phyloP scores from a whole-genome alignment of 192 early-diverging fungal genomes.

The Chytriomyces sp. region DNA sequence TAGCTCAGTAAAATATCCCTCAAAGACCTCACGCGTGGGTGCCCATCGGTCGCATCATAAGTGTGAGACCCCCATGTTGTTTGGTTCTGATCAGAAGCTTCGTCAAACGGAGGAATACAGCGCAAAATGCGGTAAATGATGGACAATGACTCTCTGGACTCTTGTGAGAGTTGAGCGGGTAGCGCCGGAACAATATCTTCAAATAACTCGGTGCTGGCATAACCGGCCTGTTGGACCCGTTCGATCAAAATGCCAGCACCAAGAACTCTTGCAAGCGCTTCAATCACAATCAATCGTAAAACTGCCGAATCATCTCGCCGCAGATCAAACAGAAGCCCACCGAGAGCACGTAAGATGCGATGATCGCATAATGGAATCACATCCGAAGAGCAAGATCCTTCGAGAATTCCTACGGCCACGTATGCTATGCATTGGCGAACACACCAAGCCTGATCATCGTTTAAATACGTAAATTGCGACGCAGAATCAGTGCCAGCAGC shows the following conservation, averaged over 20 bases:
- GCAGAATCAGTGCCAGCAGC: neutral
- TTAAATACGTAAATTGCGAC: neutral
- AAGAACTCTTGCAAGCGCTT: conserved; percentile 18
- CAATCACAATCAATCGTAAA: conserved; percentile 10
- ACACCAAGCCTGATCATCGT: neutral
- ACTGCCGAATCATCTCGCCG: conserved; percentile 2
- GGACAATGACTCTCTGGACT: neutral
- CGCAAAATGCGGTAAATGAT: conserved; percentile 19
- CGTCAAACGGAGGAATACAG: conserved; percentile 9
- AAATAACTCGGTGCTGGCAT: neutral
- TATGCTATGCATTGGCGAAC: neutral
- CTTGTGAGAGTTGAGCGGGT: neutral
- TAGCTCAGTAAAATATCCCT: conserved; percentile 16
- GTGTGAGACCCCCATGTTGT: neutral
- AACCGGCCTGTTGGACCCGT: neutral
- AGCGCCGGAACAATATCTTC: neutral
- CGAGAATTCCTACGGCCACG: conserved; percentile 11
- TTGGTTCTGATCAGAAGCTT: neutral
- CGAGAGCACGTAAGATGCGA: conserved; percentile 12
- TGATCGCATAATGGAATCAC: conserved; percentile 11
- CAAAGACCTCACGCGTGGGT: neutral
- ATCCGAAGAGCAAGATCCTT: conserved; percentile 12
- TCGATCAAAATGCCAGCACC: conserved; percentile 2
- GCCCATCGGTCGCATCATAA: conserved; percentile 1
- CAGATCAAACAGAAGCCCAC: neutral